Conservation (phyloP, 1,284 basidiomycete species). For the Rhodotorula mucilaginosa region DNA sequence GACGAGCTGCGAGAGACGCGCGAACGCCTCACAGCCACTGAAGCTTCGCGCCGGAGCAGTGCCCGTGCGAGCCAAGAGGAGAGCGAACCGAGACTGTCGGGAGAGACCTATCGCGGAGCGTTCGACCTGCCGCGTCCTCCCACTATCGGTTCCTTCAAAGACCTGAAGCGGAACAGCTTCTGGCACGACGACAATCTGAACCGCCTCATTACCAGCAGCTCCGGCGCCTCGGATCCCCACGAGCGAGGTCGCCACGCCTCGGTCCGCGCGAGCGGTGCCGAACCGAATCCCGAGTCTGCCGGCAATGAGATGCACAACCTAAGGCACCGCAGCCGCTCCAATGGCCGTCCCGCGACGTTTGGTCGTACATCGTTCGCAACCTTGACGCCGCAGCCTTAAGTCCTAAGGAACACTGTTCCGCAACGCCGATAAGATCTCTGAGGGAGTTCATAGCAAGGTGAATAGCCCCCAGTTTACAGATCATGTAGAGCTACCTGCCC, state of each 20-base stretch:
- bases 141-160: too few species aligned
- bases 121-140: too few species aligned
- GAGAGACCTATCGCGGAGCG: too few species aligned
- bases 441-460: neutral
- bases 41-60: neutral
- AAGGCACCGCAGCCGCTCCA: neutral
- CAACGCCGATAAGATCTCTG: too few species aligned
- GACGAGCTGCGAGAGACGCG: constrained; percentile 8
- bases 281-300: neutral
- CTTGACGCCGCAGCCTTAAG: too few species aligned
- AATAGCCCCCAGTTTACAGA: neutral
- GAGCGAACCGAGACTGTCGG: too few species aligned
- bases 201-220: too few species aligned
- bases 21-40: neutral
- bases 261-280: neutral
- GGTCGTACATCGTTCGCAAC: neutral
- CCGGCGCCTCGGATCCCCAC: too few species aligned
- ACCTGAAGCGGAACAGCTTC: too few species aligned
- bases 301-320: neutral
- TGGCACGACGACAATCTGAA: too few species aligned
- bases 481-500: neutral
- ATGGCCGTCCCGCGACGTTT: neutral
- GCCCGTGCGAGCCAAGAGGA: too few species aligned
- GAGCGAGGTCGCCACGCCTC: neutral
- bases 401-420: too few species aligned